Evolutionary conservation across 768 basidiomycete species (phyloP), one percentile per base, ranked within the genome.

Genomic region (Hemileccinum impolitum): DNA sequence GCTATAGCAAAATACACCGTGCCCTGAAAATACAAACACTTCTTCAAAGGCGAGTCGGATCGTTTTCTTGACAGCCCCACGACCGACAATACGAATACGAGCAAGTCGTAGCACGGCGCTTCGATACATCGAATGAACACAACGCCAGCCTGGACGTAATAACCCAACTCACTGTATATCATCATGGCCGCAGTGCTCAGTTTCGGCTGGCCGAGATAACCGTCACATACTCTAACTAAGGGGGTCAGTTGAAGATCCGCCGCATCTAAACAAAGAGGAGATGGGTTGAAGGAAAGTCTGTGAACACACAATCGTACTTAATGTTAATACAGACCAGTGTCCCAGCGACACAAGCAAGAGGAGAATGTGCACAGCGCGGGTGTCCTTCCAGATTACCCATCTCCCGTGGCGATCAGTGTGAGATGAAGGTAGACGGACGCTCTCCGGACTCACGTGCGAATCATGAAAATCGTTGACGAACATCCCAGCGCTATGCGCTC

Each of bases 301-400:
- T 9, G 13, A 25, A 15, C 13, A 37, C 6, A 19, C 18, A 12
- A 5, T 11, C 56, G 19, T 41, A 62, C 64, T 36, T 1, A 50
- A 1, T 0, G 35, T 32, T 15, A 67, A 30, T 13, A 58, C 9
- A 25, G 25, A 3, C 53, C 58, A 65, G 13, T 65, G 63, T 12
- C 50, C 65, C 2, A 65, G 21, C 3, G 48, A 12, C 12, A 53
- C 32, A 11, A 63, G 3, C n/a, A 28, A 4, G 0, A 67, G 42
- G 6, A 65, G 28, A 7, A 8, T 28, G 4, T 43, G 43, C 5
- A 65, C 45, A 12, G n/a, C 25, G 25, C 43, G 41, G 14, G 51
- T 51, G 11, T 48, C 46, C 38, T 45, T 65, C 64, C 64, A 65
- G 12, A 65, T 48, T 7, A 58, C 12, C 63, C 60, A 64, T 12